phyloP scores from a whole-genome alignment of 2,329 filamentous ascomycete species.

The Talaromyces sp. region DNA sequence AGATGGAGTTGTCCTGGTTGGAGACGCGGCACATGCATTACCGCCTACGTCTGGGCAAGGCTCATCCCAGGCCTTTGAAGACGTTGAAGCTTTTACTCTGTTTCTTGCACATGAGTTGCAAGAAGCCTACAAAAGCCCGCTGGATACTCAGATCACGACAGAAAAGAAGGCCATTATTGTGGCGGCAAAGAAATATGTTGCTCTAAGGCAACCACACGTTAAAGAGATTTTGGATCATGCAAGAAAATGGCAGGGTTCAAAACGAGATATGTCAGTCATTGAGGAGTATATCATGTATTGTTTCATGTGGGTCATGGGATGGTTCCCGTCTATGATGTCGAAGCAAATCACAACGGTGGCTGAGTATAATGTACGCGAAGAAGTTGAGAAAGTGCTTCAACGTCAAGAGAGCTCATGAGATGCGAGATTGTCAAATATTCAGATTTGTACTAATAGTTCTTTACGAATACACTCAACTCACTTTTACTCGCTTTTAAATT shows the following conservation, averaged over 20 bases:
- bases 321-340: constrained; percentile 20
- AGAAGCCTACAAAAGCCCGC: constrained; percentile 5
- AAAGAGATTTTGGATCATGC: constrained; percentile 27
- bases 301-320: constrained; percentile 31
- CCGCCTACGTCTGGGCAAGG: constrained; percentile 52
- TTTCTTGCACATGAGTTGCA: constrained; percentile 31
- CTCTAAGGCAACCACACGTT: constrained; percentile 30
- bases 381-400: constrained; percentile 15
- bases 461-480: not conserved
- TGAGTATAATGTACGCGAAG: constrained; percentile 20
- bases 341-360: constrained; percentile 15
- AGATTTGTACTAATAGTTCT: not conserved
- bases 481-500: not conserved
- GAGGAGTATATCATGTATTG: constrained; percentile 35
- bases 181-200: constrained; percentile 27
- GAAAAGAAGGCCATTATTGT: constrained; percentile 18
- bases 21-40: constrained; percentile 55
- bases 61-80: constrained; percentile 52
- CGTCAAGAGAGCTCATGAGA: not conserved
- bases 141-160: not conserved
- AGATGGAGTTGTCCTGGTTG: constrained; percentile 48
- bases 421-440: not conserved
- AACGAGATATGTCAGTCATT: constrained; percentile 27
- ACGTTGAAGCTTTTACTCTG: constrained; percentile 44
- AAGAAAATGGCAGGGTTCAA: constrained; percentile 27